Evolutionary conservation across 2,329 filamentous ascomycete genomes (phyloP).

Genomic region (Cytospora schulzeri): DNA sequence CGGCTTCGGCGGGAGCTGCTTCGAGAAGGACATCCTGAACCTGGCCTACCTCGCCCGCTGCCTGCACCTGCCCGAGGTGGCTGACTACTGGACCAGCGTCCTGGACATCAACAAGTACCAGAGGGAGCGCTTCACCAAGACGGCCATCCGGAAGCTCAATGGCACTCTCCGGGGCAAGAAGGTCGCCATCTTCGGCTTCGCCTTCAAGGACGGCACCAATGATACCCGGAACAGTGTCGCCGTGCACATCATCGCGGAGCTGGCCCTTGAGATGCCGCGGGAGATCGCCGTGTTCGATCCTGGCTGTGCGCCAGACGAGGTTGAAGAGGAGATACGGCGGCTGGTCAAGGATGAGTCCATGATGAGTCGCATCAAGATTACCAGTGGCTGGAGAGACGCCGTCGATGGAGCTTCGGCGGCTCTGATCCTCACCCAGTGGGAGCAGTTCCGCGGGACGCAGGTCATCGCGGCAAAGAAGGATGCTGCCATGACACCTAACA

Average conservation of each 20-base stretch:
- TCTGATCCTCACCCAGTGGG: slow-evolving; percentile 55
- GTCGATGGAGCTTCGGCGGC: slow-evolving; percentile 49
- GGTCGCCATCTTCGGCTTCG: slow-evolving; percentile 59
- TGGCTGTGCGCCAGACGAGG: slow-evolving; percentile 39
- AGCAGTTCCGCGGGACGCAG: slow-evolving; percentile 47
- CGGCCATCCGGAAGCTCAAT: slow-evolving; percentile 57
- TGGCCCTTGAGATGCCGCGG: slow-evolving; percentile 51
- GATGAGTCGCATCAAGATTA: slow-evolving; percentile 41
- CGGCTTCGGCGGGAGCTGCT: slow-evolving; percentile 67
- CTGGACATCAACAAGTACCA: slow-evolving; percentile 62
- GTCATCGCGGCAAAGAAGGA: slow-evolving; percentile 26
- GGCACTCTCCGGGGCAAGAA: slow-evolving; percentile 58
- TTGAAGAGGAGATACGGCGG: slow-evolving; percentile 34
- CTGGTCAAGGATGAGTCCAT: slow-evolving; percentile 33
- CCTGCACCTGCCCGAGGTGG: slow-evolving; percentile 58
- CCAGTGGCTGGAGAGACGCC: slow-evolving; percentile 45
- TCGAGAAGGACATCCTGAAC: slow-evolving; percentile 63
- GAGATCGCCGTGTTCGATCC: slow-evolving; percentile 58
- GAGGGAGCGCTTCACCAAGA: slow-evolving; percentile 53
- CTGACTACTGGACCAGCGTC: slow-evolving; percentile 60
- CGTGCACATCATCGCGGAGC: slow-evolving; percentile 52
- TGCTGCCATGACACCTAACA: background rate
- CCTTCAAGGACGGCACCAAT: slow-evolving; percentile 63
- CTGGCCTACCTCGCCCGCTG: slow-evolving; percentile 60
- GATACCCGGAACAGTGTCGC: slow-evolving; percentile 61